Conservation (phyloP, 208 protist species). For the Leishmania martiniquensis region DNA sequence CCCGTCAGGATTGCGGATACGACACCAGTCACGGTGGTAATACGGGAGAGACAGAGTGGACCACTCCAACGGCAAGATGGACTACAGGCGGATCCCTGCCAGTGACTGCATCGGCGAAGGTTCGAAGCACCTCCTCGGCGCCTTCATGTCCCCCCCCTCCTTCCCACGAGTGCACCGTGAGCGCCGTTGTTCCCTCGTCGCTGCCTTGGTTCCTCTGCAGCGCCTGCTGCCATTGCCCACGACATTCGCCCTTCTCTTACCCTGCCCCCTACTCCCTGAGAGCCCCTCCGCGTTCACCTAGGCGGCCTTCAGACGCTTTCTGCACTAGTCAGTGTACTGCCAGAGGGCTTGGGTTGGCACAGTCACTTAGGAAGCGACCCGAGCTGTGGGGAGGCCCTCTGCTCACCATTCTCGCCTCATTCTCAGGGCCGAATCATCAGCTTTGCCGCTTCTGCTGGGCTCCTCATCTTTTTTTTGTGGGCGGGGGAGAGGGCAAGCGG, state of each 20-base stretch:
- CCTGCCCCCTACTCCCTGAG: neutral
- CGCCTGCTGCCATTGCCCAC: too few relatives aligned
- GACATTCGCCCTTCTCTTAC: neutral
- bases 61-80: too few relatives aligned
- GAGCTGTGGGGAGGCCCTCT: neutral
- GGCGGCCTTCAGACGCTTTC: slow-evolving; percentile 9
- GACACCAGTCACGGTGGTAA: too few relatives aligned
- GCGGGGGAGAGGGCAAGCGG: slow-evolving; percentile 10
- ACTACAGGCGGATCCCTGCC: too few relatives aligned
- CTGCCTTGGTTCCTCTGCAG: too few relatives aligned
- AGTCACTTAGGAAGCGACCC: too few relatives aligned
- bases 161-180: neutral
- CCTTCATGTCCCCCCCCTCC: neutral
- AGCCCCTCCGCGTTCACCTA: neutral
- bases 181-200: neutral
- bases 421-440: neutral
- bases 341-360: too few relatives aligned
- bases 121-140: neutral
- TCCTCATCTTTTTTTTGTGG: slow-evolving; percentile 5
- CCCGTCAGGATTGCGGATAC: too few relatives aligned
- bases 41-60: too few relatives aligned
- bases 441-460: slow-evolving; percentile 9
- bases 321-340: too few relatives aligned
- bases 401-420: neutral
- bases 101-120: neutral